Base-by-base conservation (phyloP, 805 yeast species). In the Maudiozyma barnettii region DNA sequence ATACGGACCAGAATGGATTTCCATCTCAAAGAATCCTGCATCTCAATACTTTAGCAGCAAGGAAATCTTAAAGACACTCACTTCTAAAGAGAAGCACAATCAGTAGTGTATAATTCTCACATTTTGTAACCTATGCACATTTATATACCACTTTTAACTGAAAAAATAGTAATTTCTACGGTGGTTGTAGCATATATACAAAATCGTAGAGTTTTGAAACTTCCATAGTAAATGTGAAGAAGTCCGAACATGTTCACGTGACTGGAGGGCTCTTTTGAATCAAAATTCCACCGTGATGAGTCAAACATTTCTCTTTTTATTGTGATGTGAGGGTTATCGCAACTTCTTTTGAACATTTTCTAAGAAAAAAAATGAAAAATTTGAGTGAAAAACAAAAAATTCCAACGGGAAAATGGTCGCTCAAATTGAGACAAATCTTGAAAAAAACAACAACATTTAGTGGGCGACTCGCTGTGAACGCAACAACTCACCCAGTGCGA, bases 1-100 rank as follows among this genome's bases (percentile, higher is more conserved):
- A 26, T 73, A 70, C 49, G 96, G 96, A 0, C 67, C 64, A 1
- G 58, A 64, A 6, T 88, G 95, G 93, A 71, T 74, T 13, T 43
- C 48, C 0, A 61, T 77, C 1, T 57, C 67, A 6, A 84, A 85
- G 54, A 63, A 65, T n/a, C 66, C 78, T 2, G 64, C 61, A 10
- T 76, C 75, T 52, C 68, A 73, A 37, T 74, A 69, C 36, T 69
- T 65, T 48, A 50, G 64, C 18, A 67, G 71, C 0, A 45, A 49
- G 2, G 75, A 77, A 40, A 53, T 44, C 13, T 26, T 44, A 5
- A 16, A 39, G 21, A 20, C 16, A 9, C 42, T 20, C 10, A 10
- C 26, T 23, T 8, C n/a, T n/a, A n/a, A 20, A 8, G n/a, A 8
- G 33, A 12, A 6, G 14, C 13, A n/a, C 9, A 6, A 12, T 6